Percentiles rank a stretch among this genome's conserved stretches.
These are phyloP conservation scores for Candolleomyces eurysporus DNA, from an alignment of 768 basidiomycete species.

Conservation along the genomic window DNA sequence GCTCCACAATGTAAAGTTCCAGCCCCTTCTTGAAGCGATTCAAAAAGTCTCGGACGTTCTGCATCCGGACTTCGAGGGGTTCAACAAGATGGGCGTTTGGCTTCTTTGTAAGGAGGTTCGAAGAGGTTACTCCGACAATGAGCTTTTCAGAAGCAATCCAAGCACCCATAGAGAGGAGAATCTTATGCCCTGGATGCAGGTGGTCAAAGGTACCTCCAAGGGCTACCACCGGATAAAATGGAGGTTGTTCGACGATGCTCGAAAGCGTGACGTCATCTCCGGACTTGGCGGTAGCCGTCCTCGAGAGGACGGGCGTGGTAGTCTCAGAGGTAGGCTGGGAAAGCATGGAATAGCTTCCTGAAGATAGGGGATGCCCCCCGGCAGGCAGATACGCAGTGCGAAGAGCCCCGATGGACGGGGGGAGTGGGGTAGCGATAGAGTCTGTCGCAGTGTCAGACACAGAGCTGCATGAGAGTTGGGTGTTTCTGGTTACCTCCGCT, in stretches of 20 bases:
- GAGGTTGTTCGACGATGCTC: constrained; percentile 17
- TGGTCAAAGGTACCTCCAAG: constrained; percentile 98
- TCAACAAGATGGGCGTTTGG: constrained; percentile 67
- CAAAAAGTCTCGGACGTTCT: constrained; percentile 66
- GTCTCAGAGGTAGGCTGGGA: neutral
- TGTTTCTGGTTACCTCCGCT: constrained; percentile 38
- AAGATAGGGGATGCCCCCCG: constrained; percentile 21
- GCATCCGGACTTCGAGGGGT: constrained; percentile 52
- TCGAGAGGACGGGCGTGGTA: constrained; percentile 10
- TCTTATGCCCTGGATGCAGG: constrained; percentile 95
- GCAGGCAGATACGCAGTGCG: constrained; percentile 36
- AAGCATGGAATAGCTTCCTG: neutral
- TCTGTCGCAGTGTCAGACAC: constrained; percentile 25
- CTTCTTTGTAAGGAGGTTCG: constrained; percentile 45
- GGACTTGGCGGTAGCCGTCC: constrained; percentile 3
- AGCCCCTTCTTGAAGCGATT: constrained; percentile 65
- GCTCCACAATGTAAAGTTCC: constrained; percentile 64
- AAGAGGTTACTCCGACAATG: constrained; percentile 86
- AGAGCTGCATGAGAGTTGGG: neutral
- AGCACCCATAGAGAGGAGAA: constrained; percentile 88
- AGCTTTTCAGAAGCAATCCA: constrained; percentile 79
- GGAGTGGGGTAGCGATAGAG: constrained; percentile 39
- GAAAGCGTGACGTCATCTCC: neutral
- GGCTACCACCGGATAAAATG: constrained; percentile 65
- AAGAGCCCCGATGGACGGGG: constrained; percentile 36